Evolutionary conservation across 805 yeast genomes (phyloP).

Genomic region (Monosporozyma unispora): DNA sequence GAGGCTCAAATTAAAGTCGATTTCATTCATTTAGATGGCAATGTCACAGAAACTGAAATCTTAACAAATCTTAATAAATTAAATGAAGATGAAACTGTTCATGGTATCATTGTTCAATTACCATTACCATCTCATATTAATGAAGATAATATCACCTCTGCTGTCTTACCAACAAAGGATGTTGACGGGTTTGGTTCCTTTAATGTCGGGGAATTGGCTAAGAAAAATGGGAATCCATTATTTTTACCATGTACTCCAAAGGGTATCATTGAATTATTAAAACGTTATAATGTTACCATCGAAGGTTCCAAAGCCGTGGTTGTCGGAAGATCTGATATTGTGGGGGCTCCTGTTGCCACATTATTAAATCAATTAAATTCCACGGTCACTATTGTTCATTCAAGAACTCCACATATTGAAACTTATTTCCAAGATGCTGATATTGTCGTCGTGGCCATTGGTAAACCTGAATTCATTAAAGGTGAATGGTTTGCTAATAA

Average conservation of each 20-base stretch:
- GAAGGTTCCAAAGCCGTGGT: slow-evolving; percentile 69
- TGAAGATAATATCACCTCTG: slow-evolving; percentile 57
- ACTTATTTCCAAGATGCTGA: slow-evolving; percentile 55
- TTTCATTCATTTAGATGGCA: slow-evolving; percentile 49
- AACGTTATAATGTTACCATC: slow-evolving; percentile 45
- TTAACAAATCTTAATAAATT: slow-evolving; percentile 44
- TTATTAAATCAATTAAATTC: slow-evolving; percentile 63
- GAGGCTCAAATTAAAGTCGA: slow-evolving; percentile 81
- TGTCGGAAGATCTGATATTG: slow-evolving; percentile 78
- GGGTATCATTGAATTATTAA: slow-evolving; percentile 61
- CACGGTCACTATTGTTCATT: slow-evolving; percentile 79
- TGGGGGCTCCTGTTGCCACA: slow-evolving; percentile 72
- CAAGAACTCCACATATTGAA: slow-evolving; percentile 57
- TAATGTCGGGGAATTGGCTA: slow-evolving; percentile 70
- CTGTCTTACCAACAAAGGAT: slow-evolving; percentile 60
- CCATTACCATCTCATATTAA: slow-evolving; percentile 67
- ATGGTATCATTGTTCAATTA: slow-evolving; percentile 68
- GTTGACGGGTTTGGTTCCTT: slow-evolving; percentile 77
- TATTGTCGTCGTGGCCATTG: slow-evolving; percentile 83
- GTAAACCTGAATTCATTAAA: slow-evolving; percentile 72
- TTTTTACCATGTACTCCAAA: slow-evolving; percentile 81
- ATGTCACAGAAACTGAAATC: slow-evolving; percentile 47
- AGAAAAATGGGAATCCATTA: slow-evolving; percentile 60
- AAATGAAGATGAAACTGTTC: slow-evolving; percentile 51
- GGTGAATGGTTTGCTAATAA: slow-evolving; percentile 70